Conservation (phyloP, 805 yeast genomes). For the Huiozyma sinensis region DNA sequence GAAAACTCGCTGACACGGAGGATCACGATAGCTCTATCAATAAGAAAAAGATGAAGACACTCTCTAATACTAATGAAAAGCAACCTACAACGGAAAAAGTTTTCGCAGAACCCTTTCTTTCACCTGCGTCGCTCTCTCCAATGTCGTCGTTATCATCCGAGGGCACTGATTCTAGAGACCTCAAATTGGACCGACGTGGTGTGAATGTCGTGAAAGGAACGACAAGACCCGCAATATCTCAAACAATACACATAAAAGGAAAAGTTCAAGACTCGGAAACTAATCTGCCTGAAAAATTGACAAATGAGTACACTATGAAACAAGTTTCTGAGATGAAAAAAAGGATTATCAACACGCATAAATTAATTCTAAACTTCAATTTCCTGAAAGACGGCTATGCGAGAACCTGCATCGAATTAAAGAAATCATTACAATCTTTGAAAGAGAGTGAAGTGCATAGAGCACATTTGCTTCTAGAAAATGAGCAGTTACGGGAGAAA, state of each 20-base stretch:
- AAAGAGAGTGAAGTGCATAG: conserved; percentile 31
- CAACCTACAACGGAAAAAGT: not conserved
- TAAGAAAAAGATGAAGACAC: not conserved
- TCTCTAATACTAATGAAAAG: not conserved
- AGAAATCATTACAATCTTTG: conserved; percentile 24
- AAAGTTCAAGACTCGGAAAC: too few relatives aligned
- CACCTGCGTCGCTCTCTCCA: conserved; percentile 31
- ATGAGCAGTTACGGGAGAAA: conserved; percentile 26
- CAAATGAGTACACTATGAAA: conserved; percentile 23
- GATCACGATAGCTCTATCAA: not conserved
- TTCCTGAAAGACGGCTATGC: conserved; percentile 26
- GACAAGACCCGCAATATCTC: not conserved
- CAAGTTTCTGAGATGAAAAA: conserved; percentile 25
- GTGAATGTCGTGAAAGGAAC: not conserved
- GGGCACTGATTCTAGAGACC: not conserved
- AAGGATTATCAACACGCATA: conserved; percentile 26
- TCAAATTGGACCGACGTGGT: not conserved
- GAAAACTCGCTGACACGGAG: too few relatives aligned
- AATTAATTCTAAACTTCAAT: conserved; percentile 24
- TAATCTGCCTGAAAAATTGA: conserved; percentile 12
- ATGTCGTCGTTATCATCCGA: conserved; percentile 11
- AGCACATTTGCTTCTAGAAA: conserved; percentile 29
- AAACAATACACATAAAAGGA: not conserved
- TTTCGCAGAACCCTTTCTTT: conserved; percentile 9
- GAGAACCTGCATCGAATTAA: conserved; percentile 25